Conservation (phyloP, 2,329 filamentous ascomycete genomes). For the Hypoxylon sp. region DNA sequence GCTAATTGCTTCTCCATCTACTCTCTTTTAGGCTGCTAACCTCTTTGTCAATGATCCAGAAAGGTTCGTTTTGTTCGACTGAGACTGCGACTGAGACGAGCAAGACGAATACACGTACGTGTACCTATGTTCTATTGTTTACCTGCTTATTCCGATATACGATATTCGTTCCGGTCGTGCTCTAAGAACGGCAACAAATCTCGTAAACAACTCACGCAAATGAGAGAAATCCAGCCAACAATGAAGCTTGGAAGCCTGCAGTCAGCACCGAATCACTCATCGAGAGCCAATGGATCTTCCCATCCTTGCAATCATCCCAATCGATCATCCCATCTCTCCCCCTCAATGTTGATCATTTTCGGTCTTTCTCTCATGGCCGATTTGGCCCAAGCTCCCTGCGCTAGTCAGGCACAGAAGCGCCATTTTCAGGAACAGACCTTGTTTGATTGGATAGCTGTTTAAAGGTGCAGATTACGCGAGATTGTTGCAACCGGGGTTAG, state of each 20-base stretch:
- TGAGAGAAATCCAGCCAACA: slow-evolving; percentile 10
- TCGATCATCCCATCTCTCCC: slow-evolving; percentile 23
- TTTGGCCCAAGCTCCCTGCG: slow-evolving; percentile 38
- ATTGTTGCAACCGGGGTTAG: slow-evolving; percentile 40
- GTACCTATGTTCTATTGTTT: slow-evolving; percentile 4
- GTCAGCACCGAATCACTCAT: slow-evolving; percentile 32
- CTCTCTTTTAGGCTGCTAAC: slow-evolving; percentile 24
- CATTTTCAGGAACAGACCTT: slow-evolving; percentile 40
- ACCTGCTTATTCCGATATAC: slow-evolving; percentile 6
- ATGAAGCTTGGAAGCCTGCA: slow-evolving; percentile 17
- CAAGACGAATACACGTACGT: background rate
- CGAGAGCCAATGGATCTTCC: slow-evolving; percentile 22
- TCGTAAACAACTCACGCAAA: slow-evolving; percentile 26
- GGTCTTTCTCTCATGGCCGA: slow-evolving; percentile 34
- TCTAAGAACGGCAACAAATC: slow-evolving; percentile 17
- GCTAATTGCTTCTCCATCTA: slow-evolving; percentile 16
- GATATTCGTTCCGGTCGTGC: background rate
- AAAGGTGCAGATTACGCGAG: slow-evolving; percentile 44
- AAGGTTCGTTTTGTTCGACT: background rate
- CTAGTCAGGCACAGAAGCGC: slow-evolving; percentile 46
- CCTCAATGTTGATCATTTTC: slow-evolving; percentile 39
- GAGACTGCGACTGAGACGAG: background rate
- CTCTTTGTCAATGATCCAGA: background rate
- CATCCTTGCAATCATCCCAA: slow-evolving; percentile 31
- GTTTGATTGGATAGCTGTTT: slow-evolving; percentile 39